A percentile compares a stretch with the other conserved stretches of the same genome.
Conservation (phyloP, 306 rosid genomes). For the Casuarina glauca region DNA sequence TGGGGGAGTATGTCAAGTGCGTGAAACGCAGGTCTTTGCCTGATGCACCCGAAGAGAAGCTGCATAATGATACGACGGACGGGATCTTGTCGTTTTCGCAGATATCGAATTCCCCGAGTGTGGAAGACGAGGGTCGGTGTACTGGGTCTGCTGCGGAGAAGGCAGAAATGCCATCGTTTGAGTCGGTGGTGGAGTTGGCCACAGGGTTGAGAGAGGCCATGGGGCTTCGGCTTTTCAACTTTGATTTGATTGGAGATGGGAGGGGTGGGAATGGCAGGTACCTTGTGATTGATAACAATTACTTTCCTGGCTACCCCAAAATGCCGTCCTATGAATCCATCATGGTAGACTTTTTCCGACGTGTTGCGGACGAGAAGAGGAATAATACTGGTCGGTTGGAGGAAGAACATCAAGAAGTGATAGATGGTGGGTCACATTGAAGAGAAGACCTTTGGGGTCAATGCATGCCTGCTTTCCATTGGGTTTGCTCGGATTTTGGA, state of each 20-base stretch:
- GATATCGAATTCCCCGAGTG: conserved; percentile 42
- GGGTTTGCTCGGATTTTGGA: neutral
- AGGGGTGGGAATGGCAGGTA: conserved; percentile 29
- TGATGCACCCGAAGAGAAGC: conserved; percentile 35
- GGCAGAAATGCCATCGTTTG: conserved; percentile 43
- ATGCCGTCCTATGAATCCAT: conserved; percentile 46
- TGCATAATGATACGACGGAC: neutral
- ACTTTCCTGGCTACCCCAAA: conserved; percentile 72
- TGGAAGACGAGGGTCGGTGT: neutral
- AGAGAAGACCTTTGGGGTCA: neutral
- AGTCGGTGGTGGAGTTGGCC: conserved; percentile 39
- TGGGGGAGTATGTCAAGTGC: conserved; percentile 49
- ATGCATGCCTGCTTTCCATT: neutral
- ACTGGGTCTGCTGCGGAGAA: conserved; percentile 17
- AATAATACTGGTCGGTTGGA: neutral
- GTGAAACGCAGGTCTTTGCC: conserved; percentile 59
- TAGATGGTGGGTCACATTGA: neutral
- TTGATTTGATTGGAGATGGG: conserved; percentile 59
- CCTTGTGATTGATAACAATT: conserved; percentile 64
- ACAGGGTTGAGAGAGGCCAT: conserved; percentile 38
- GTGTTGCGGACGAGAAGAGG: conserved; percentile 16
- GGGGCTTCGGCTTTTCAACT: conserved; percentile 62
- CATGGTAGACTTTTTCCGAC: conserved; percentile 51
- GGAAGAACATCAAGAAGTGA: neutral
- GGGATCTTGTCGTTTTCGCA: conserved; percentile 44